Percentiles rank a stretch among this genome's conserved stretches.
phyloP scores from a whole-genome alignment of 2,329 filamentous ascomycete species.

The Verticillium nubilum region DNA sequence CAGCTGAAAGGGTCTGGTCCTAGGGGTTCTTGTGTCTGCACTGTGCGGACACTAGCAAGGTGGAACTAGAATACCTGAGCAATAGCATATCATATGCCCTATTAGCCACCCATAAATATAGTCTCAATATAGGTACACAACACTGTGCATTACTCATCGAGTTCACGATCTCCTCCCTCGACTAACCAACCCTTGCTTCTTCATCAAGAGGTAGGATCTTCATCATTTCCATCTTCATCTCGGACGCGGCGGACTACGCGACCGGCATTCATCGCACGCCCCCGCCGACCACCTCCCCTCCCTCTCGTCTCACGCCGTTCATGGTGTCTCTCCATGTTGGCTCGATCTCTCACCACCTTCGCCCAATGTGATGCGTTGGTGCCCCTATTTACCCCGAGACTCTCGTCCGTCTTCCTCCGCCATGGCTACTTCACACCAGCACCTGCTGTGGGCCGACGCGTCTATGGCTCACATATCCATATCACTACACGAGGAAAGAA shows the following conservation, averaged over 20 bases:
- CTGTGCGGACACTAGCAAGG: neutral
- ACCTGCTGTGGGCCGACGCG: neutral
- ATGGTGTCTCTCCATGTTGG: constrained; percentile 12
- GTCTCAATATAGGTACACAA: fast-evolving
- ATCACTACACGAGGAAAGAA: constrained; percentile 42
- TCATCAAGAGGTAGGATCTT: neutral
- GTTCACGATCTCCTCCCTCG: neutral
- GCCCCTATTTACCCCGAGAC: constrained; percentile 2
- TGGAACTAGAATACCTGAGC: no score
- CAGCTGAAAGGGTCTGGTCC: neutral
- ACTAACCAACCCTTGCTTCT: neutral
- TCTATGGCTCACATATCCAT: neutral
- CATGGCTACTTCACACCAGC: constrained; percentile 2
- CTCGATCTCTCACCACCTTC: constrained; percentile 8
- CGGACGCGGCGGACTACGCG: constrained; percentile 4
- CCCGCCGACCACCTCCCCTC: neutral
- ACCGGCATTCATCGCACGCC: neutral
- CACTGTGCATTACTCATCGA: neutral
- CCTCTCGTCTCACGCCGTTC: neutral
- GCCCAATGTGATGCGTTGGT: constrained; percentile 8
- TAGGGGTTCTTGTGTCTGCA: neutral
- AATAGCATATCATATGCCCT: no score
- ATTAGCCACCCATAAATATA: no score
- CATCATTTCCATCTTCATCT: neutral
- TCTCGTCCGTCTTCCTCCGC: constrained; percentile 4